Evolutionary conservation across 495 filamentous ascomycete species (phyloP), one percentile per base, ranked within the genome.

Genomic region (Aspergillus nidulans): DNA sequence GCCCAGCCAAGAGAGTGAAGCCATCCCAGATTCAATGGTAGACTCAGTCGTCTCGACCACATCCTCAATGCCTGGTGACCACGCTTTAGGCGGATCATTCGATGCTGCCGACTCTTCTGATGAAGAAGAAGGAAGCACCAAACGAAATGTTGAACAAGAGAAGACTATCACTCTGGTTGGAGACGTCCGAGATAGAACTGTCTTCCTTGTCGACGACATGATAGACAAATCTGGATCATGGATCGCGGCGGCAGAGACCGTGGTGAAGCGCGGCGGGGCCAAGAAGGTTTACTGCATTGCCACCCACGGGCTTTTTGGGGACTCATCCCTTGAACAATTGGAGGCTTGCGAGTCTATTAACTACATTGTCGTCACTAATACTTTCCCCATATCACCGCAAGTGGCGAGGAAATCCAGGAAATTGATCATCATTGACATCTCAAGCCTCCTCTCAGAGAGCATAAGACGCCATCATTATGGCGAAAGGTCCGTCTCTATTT

Each of bases 161-260:
- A 88, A 89, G 68, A 97, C 91, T 76, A 92, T 97, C 62, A 98
- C 94, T 2, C 77, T 98, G 48, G 95, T 98, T 28, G 94, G 94
- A 55, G 89, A 97, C 58, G 94, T 98, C 49, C 84, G 82, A 60
- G 84, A 87, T 68, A 83, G 86, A 51, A 83, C 89, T 2, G 94
- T 97, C 34, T 86, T 98, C 69, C 88, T 98, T 56, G 87, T 98
- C 45, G 94, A 98, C 74, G 94, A 98, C 70, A 96, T 98, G 89
- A 97, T 98, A 61, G 94, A 98, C 75, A 96, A 95, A 69, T 84
- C 90, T 24, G 90, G 89, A 19, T 95, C 90, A 18, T 98, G 94
- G 94, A 94, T 97, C 61, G 94, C 92, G 8, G 94, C 94, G n/a
- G 94, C 94, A 9, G 94, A 98, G 75, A 96, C 92, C 7, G 92